Percentiles rank a stretch among this genome's conserved stretches.
Evolutionary conservation across 805 yeast species (phyloP).

Genomic region (Yamadazyma tumulicola): DNA sequence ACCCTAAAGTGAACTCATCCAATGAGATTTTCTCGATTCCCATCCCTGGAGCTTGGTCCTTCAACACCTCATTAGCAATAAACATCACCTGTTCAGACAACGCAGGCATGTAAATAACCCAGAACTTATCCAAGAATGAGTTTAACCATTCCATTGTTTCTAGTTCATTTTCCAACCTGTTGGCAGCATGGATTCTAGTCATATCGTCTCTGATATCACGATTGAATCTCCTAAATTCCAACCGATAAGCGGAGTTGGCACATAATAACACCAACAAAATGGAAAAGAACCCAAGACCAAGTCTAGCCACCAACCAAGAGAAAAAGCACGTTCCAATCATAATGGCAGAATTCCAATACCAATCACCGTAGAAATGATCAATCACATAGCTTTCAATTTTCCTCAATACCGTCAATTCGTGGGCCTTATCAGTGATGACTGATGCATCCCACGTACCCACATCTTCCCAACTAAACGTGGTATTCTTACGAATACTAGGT

Average conservation of each 20-base stretch:
- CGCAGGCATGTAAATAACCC: slow-evolving; percentile 89
- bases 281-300: slow-evolving; percentile 64
- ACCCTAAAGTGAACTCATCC: slow-evolving; percentile 76
- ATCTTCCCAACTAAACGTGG: slow-evolving; percentile 40
- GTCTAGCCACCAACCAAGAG: slow-evolving; percentile 63
- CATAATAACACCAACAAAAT: slow-evolving; percentile 56
- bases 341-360: slow-evolving; percentile 65
- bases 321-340: slow-evolving; percentile 69
- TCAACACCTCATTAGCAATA: slow-evolving; percentile 63
- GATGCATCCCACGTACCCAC: slow-evolving; percentile 36
- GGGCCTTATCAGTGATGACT: slow-evolving; percentile 19
- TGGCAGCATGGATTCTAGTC: slow-evolving; percentile 59
- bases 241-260: slow-evolving; percentile 63
- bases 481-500: slow-evolving; percentile 21
- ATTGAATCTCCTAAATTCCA: slow-evolving; percentile 73
- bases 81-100: slow-evolving; percentile 70
- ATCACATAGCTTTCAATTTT: slow-evolving; percentile 55
- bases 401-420: slow-evolving; percentile 23
- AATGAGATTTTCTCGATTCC: slow-evolving; percentile 73
- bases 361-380: slow-evolving; percentile 69
- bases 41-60: slow-evolving; percentile 75
- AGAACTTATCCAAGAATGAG: slow-evolving; percentile 70
- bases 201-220: slow-evolving; percentile 74
- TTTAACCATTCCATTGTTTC: slow-evolving; percentile 85
- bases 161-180: slow-evolving; percentile 55